A percentile compares a stretch with the other conserved stretches of the same genome.
phyloP scores from a whole-genome alignment of 768 basidiomycete genomes.

The Boletus rex-veris region DNA sequence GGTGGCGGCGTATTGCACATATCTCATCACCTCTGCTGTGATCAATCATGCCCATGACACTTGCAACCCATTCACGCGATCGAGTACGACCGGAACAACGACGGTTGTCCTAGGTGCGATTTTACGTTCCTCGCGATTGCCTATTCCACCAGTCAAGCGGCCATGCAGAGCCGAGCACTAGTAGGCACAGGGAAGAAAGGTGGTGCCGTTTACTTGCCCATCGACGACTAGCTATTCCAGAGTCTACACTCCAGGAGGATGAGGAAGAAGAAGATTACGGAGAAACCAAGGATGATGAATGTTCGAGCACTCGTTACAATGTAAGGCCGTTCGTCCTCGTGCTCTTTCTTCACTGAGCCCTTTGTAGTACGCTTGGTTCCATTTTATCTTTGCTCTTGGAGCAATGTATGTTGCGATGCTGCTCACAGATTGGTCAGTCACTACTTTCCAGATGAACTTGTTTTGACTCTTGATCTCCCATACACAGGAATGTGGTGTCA shows the following conservation, averaged over 20 bases:
- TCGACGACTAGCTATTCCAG: constrained; percentile 77
- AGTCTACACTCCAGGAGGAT: constrained; percentile 82
- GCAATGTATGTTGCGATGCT: constrained; percentile 98
- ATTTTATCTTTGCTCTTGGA: constrained; percentile 92
- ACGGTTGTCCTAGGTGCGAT: constrained; percentile 87
- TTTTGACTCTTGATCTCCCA: constrained; percentile 1
- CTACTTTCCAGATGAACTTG: background rate
- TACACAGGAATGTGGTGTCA: constrained; percentile 68
- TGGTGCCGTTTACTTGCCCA: constrained; percentile 60
- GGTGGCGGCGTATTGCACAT: constrained; percentile 98
- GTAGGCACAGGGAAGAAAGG: constrained; percentile 68
- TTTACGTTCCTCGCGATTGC: constrained; percentile 97
- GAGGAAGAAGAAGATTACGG: constrained; percentile 69
- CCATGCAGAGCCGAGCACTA: constrained; percentile 90
- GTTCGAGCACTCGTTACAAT: constrained; percentile 90
- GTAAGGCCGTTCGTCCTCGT: constrained; percentile 41
- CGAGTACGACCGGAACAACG: constrained; percentile 71
- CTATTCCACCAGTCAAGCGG: constrained; percentile 93
- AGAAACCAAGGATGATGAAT: constrained; percentile 87
- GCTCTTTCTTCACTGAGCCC: background rate
- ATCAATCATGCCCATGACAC: constrained; percentile 82
- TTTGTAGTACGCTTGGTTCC: constrained; percentile 94
- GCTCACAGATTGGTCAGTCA: constrained; percentile 89
- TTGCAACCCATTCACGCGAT: constrained; percentile 86
- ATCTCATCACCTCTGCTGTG: constrained; percentile 90